Evolutionary conservation across 345 rosid genomes (phyloP).

Genomic region (Brassica rapa): DNA sequence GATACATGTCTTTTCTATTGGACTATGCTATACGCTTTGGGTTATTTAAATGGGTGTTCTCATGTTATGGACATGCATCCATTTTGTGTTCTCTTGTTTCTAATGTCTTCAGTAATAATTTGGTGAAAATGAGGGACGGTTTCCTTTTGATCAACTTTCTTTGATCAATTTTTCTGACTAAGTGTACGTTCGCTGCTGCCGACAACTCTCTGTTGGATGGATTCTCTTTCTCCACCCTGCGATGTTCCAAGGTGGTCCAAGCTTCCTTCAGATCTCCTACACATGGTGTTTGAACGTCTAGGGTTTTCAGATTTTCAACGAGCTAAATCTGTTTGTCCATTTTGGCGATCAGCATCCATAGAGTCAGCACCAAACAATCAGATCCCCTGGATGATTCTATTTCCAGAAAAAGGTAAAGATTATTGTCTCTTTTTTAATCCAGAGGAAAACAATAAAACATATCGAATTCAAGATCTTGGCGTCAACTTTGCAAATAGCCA

Average conservation of each 20-base stretch:
- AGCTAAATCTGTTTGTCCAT: slow-evolving; percentile 18
- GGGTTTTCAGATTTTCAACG: slow-evolving; percentile 7
- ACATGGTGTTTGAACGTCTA: slow-evolving; percentile 8
- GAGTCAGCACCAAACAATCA: neutral
- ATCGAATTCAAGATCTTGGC: slow-evolving; percentile 10
- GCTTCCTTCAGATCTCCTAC: neutral
- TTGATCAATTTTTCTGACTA: neutral
- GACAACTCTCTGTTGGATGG: neutral
- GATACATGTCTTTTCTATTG: neutral
- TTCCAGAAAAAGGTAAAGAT: slow-evolving; percentile 12
- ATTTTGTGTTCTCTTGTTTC: neutral
- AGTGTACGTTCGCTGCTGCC: neutral
- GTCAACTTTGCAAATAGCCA: neutral
- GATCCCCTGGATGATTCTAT: slow-evolving; percentile 17
- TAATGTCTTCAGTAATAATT: neutral
- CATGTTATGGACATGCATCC: neutral
- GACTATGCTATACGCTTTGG: neutral
- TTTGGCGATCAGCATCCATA: slow-evolving; percentile 6
- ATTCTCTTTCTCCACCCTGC: neutral
- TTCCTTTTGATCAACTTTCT: neutral
- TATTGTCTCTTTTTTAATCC: slow-evolving; percentile 9
- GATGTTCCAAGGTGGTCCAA: slow-evolving; percentile 22
- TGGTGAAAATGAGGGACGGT: neutral
- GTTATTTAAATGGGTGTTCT: neutral
- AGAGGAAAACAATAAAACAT: neutral